These are phyloP conservation scores for Xylaria flabelliformis DNA, from an alignment of 495 filamentous ascomycete genomes.

Conservation along the genomic window DNA sequence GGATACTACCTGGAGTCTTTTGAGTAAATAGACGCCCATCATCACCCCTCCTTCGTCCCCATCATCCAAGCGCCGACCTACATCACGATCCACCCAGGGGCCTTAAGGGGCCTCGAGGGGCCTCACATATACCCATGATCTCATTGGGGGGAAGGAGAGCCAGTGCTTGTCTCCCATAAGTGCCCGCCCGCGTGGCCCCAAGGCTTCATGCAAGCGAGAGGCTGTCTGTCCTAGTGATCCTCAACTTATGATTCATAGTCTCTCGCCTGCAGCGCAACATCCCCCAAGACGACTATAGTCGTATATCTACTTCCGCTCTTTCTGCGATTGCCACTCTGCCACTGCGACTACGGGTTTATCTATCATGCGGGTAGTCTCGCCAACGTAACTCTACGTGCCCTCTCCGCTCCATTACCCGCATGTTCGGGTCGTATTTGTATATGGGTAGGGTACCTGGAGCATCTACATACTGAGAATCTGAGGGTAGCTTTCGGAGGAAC, in stretches of 20 bases:
- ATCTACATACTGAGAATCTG: too few relatives aligned
- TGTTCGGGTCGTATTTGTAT: constrained; percentile 5
- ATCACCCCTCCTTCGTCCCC: neutral
- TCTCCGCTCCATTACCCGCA: constrained; percentile 9
- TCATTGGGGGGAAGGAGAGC: constrained; percentile 26
- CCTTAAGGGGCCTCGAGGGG: constrained; percentile 9
- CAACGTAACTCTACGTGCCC: neutral
- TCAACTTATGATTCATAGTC: constrained; percentile 12
- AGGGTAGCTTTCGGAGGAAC: constrained; percentile 10
- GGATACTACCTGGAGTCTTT: constrained; percentile 14
- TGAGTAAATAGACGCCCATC: constrained; percentile 16
- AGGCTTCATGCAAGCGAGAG: constrained; percentile 17
- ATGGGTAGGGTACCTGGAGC: neutral
- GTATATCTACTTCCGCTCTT: constrained; percentile 1
- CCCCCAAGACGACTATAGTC: neutral
- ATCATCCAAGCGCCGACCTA: constrained; percentile 27
- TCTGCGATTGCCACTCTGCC: constrained; percentile 8
- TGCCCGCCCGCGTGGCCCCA: constrained; percentile 24
- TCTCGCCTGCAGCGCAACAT: neutral
- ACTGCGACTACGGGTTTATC: neutral
- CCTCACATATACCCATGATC: constrained; percentile 8
- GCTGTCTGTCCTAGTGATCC: constrained; percentile 10
- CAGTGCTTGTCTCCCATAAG: neutral
- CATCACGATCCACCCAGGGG: constrained; percentile 29
- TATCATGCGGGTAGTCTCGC: neutral